A percentile compares a stretch with the other conserved stretches of the same genome.
Evolutionary conservation across 768 basidiomycete genomes (phyloP).

Genomic region (Calocera cornea): DNA sequence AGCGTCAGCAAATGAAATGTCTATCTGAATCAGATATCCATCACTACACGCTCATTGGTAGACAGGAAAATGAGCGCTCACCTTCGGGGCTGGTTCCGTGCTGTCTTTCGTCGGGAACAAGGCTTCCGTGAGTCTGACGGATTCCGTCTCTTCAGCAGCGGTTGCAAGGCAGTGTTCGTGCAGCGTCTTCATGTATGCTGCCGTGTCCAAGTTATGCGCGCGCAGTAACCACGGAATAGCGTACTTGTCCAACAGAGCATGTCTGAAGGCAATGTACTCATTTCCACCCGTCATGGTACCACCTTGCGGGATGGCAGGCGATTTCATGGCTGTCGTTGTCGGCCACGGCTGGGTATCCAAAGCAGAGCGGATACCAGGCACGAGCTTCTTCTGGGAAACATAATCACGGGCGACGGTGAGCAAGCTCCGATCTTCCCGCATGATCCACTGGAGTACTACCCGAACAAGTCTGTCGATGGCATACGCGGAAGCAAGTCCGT

Average conservation of each 20-base stretch:
- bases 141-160: background rate
- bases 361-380: constrained; percentile 50
- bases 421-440: constrained; percentile 47
- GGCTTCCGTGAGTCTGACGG: background rate
- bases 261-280: constrained; percentile 52
- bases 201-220: constrained; percentile 47
- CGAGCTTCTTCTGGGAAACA: constrained; percentile 38
- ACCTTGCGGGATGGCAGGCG: background rate
- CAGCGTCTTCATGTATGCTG: constrained; percentile 31
- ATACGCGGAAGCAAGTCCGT: constrained; percentile 57
- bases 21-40: background rate
- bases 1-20: constrained; percentile 26
- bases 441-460: constrained; percentile 52
- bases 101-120: background rate
- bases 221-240: constrained; percentile 55
- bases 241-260: constrained; percentile 41
- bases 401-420: constrained; percentile 55
- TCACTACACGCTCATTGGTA: constrained; percentile 10
- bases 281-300: constrained; percentile 32
- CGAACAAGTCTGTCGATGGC: constrained; percentile 47
- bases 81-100: background rate
- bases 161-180: background rate
- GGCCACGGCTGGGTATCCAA: constrained; percentile 46
- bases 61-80: background rate
- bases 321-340: constrained; percentile 9